Evolutionary conservation across 106 monocot genomes (phyloP).

Genomic region (Hemerocallis citrina): DNA sequence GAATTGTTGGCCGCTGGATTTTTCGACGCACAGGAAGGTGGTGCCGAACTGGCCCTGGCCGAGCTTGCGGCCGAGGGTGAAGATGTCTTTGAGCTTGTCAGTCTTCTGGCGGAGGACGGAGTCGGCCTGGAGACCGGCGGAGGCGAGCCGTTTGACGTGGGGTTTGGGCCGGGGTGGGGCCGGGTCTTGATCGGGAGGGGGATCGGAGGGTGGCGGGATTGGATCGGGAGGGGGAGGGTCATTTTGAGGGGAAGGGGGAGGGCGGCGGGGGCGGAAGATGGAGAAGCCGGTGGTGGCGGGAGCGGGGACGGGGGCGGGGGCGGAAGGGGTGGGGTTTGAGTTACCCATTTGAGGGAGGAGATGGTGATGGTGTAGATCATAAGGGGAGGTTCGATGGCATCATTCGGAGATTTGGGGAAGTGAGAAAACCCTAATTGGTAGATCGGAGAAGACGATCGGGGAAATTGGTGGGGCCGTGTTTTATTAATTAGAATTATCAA

Average conservation of each 20-base stretch:
- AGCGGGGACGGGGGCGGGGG: too few relatives aligned
- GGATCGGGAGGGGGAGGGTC: not conserved
- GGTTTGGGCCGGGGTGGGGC: not conserved
- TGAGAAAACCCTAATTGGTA: too few relatives aligned
- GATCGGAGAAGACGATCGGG: too few relatives aligned
- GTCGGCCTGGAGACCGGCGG: conserved; percentile 11
- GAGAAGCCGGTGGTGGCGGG: too few relatives aligned
- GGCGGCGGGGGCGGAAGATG: not conserved
- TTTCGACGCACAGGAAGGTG: conserved; percentile 20
- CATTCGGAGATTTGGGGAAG: too few relatives aligned
- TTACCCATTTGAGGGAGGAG: too few relatives aligned
- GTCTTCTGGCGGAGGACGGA: conserved; percentile 15
- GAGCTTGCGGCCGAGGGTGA: conserved; percentile 14
- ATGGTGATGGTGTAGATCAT: too few relatives aligned
- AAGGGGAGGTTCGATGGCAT: too few relatives aligned
- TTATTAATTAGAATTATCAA: too few relatives aligned
- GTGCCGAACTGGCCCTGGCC: conserved; percentile 24
- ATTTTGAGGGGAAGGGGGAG: not conserved
- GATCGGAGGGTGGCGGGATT: not conserved
- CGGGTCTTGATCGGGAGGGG: not conserved
- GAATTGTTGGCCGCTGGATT: conserved; percentile 2
- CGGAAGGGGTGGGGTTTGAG: too few relatives aligned
- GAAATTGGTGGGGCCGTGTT: too few relatives aligned
- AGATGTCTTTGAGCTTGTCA: conserved; percentile 13
- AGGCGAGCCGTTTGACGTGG: not conserved